Evolutionary conservation across 2,329 filamentous ascomycete species (phyloP), one percentile per base, ranked within the genome.

Genomic region (Biscogniauxia marginata): DNA sequence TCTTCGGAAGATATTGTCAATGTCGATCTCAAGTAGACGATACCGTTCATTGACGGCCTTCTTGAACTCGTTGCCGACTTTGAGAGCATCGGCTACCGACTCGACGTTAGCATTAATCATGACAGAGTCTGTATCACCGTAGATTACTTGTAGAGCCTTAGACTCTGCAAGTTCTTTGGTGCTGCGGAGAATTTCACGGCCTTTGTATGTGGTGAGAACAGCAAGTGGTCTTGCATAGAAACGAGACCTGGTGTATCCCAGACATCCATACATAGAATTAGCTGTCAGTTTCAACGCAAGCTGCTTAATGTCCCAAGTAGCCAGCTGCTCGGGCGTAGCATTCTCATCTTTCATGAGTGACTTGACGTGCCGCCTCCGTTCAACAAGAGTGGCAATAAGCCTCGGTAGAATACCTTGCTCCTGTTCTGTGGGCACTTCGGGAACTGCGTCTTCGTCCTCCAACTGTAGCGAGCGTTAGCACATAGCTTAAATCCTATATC

Each of bases 41-140:
- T 99, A 99, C 60, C 89, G 87, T 65, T 96, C 91, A 70, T 99
- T 99, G 75, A 99, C 95, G 21, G 91, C 85, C 66, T 86, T 88
- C 77, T 97, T 98, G 81, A 99, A 98, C 61, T 98, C 91, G 46
- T 91, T 87, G 55, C 95, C 96, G 51, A 99, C 89, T 70, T 90
- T 93, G 66, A 97, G 78, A 1, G 95, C 95, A 67, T 96, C 92
- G 25, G 90, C 86, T 24, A 98, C 89, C 63, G 90, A 96, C 74
- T 97, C 91, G 54, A 95, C 92, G 69, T 98, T 98, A 61, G 95
- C 96, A 70, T 99, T 99, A 79, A 99, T 98, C 95, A 99, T 99
- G 75, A 99, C 95, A 7, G 95, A 99, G 75, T 99, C 95, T 11
- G 95, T 99, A 75, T 99, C 95, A 77, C 95, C 95, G 67, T 99